Evolutionary conservation across 352 stramenopile genomes (phyloP).

Genomic region (Peronospora destructor): DNA sequence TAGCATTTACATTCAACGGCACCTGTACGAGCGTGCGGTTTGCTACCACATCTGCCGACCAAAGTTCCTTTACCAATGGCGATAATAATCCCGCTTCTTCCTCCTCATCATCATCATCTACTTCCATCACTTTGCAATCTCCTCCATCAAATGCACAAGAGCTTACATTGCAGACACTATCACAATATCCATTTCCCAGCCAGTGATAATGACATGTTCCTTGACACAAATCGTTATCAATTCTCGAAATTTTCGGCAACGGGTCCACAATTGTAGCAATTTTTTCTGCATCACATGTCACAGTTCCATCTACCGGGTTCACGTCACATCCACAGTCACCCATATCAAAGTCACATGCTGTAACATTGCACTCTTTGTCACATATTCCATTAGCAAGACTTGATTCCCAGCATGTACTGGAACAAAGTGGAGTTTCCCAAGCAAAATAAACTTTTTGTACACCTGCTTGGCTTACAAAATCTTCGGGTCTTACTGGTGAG

Average conservation of each 20-base stretch:
- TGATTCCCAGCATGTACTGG: slow-evolving; percentile 59
- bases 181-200: slow-evolving; percentile 78
- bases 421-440: slow-evolving; percentile 90
- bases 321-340: slow-evolving; percentile 89
- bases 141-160: slow-evolving; percentile 81
- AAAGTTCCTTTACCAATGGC: slow-evolving; percentile 33
- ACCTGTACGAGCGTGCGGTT: slow-evolving; percentile 68
- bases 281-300: slow-evolving; percentile 55
- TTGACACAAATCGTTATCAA: slow-evolving; percentile 57
- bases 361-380: slow-evolving; percentile 86
- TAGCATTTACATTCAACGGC: slow-evolving; percentile 52
- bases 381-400: slow-evolving; percentile 82
- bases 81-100: slow-evolving; percentile 10
- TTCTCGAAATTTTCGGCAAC: slow-evolving; percentile 36
- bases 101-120: slow-evolving; percentile 13
- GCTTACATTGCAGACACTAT: slow-evolving; percentile 71
- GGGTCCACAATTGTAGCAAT: slow-evolving; percentile 54
- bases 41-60: slow-evolving; percentile 32
- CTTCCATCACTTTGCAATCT: slow-evolving; percentile 50
- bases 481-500: slow-evolving; percentile 76
- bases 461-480: slow-evolving; percentile 85
- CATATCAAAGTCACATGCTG: slow-evolving; percentile 88
- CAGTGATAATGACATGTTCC: slow-evolving; percentile 68
- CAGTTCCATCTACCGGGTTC: slow-evolving; percentile 30
- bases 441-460: slow-evolving; percentile 90